phyloP scores from a whole-genome alignment of 2,329 filamentous ascomycete species.

The Mariannaea sp. region DNA sequence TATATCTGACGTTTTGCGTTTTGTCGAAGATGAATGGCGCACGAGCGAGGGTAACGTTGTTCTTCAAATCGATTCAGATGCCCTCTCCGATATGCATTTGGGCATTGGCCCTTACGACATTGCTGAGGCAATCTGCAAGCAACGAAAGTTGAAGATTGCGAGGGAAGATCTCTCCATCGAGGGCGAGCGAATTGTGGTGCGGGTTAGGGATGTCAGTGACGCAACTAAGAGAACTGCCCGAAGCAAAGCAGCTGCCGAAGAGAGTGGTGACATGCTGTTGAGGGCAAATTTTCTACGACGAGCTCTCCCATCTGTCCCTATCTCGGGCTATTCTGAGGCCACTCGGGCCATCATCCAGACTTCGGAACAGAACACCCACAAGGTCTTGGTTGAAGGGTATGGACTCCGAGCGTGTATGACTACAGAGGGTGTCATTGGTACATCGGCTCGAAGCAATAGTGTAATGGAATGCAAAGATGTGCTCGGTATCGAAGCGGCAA shows the following conservation, averaged over 20 bases:
- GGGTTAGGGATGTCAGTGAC: slow-evolving; percentile 63
- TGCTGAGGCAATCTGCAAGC: slow-evolving; percentile 72
- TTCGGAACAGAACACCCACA: slow-evolving; percentile 68
- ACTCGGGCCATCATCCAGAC: slow-evolving; percentile 88
- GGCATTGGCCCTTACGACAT: slow-evolving; percentile 78
- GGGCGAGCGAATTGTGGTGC: slow-evolving; percentile 71
- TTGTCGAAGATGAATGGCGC: slow-evolving; percentile 89
- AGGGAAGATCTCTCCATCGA: slow-evolving; percentile 66
- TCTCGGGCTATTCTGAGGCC: slow-evolving; percentile 88
- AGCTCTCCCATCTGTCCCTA: slow-evolving; percentile 78
- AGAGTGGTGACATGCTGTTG: slow-evolving; percentile 62
- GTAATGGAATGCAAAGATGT: slow-evolving; percentile 88
- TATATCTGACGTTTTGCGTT: slow-evolving; percentile 78
- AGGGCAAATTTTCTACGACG: slow-evolving; percentile 86
- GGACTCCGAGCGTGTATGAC: slow-evolving; percentile 89
- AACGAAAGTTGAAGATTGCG: slow-evolving; percentile 82
- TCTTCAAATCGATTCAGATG: slow-evolving; percentile 79
- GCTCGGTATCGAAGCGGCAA: slow-evolving; percentile 92
- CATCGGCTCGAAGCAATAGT: slow-evolving; percentile 76
- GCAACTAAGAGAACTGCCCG: slow-evolving; percentile 52
- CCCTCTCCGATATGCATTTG: slow-evolving; percentile 79
- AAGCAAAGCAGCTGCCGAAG: slow-evolving; percentile 51
- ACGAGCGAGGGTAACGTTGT: slow-evolving; percentile 75
- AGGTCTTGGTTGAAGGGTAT: slow-evolving; percentile 92
- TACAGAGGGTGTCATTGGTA: slow-evolving; percentile 86